These are phyloP conservation scores for Chaetomium olivaceum DNA, from an alignment of 2,329 filamentous ascomycete species.

Conservation along the genomic window DNA sequence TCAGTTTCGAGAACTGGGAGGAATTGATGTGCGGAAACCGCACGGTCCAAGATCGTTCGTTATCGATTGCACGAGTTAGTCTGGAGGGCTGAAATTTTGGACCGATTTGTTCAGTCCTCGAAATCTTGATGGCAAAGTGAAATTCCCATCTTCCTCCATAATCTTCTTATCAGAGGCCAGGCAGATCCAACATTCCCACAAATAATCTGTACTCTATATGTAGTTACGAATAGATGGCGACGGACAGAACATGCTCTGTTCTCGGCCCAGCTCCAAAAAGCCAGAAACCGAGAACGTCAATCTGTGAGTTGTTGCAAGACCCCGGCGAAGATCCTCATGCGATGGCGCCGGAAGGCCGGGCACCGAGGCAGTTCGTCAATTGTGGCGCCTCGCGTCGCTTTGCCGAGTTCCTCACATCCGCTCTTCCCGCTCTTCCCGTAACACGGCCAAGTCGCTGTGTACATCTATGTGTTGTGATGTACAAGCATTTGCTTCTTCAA, in stretches of 20 bases:
- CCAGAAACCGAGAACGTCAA: background rate
- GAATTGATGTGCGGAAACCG: background rate
- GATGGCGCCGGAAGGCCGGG: background rate
- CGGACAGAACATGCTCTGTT: background rate
- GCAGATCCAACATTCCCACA: no score
- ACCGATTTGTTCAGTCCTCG: background rate
- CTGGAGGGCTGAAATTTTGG: background rate
- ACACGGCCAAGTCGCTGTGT: background rate
- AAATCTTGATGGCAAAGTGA: background rate
- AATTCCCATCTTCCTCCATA: background rate
- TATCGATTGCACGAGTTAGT: background rate
- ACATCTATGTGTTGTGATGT: background rate
- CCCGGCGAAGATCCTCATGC: constrained; percentile 8
- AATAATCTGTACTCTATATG: no score
- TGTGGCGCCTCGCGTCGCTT: background rate
- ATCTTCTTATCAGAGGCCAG: no score
- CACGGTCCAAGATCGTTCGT: background rate
- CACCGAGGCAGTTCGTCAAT: background rate
- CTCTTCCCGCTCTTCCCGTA: background rate
- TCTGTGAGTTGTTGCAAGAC: background rate
- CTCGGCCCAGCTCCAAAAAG: background rate
- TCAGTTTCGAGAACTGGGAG: background rate
- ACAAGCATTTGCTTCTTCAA: background rate
- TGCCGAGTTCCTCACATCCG: background rate
- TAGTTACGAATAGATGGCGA: background rate